A percentile compares a stretch with the other conserved stretches of the same genome.
These are phyloP conservation scores for Diospyros kaki DNA, from an alignment of 148 eudicot genomes.

Conservation along the genomic window DNA sequence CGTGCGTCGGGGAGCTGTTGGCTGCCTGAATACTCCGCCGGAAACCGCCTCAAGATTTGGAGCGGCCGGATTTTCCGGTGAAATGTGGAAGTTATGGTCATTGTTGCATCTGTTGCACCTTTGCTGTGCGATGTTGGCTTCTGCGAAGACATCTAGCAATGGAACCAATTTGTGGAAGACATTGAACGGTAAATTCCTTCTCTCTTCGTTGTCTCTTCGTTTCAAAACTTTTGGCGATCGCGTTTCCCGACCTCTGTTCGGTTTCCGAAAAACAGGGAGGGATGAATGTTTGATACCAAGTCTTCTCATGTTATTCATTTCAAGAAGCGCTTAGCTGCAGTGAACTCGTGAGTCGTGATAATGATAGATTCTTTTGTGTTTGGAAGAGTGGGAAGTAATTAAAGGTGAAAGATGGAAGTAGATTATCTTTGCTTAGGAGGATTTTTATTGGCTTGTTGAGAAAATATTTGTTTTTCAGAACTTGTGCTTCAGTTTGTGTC, in stretches of 20 bases:
- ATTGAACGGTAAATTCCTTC: constrained; percentile 23
- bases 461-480: no score
- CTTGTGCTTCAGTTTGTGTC: no score
- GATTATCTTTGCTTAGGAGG: no score
- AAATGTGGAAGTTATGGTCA: constrained; percentile 20
- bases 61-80: not conserved
- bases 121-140: constrained; percentile 19
- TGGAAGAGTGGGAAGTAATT: no score
- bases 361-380: no score
- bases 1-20: not conserved
- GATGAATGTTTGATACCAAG: not conserved
- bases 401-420: no score
- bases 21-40: not conserved
- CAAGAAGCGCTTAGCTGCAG: not conserved
- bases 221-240: not conserved
- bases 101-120: constrained; percentile 11
- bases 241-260: constrained; percentile 1
- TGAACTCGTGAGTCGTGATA: not conserved
- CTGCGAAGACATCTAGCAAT: constrained; percentile 26
- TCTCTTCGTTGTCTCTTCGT: not conserved
- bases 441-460: no score
- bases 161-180: constrained; percentile 27
- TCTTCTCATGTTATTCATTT: not conserved
- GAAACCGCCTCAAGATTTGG: not conserved
- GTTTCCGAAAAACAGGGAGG: not conserved